Evolutionary conservation across 2,329 filamentous ascomycete genomes (phyloP).

Genomic region (Biscogniauxia sp.): DNA sequence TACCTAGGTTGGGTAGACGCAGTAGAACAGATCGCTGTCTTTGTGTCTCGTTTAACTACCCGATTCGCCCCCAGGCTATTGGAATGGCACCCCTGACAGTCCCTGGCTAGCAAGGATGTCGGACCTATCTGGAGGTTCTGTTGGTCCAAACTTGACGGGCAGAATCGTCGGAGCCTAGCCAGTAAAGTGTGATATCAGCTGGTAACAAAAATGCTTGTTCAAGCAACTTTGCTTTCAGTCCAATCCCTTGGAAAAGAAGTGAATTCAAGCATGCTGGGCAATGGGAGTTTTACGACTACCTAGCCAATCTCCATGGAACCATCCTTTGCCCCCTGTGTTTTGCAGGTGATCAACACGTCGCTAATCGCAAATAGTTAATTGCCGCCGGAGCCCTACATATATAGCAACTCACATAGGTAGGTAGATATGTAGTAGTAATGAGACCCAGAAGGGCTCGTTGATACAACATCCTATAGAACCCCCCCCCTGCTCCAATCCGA

Average conservation of each 20-base stretch:
- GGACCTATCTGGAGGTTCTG: not conserved
- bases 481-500: not conserved
- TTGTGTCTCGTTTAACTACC: not conserved
- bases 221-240: not conserved
- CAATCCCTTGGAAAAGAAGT: not conserved
- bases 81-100: not conserved
- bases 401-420: not conserved
- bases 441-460: not conserved
- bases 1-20: not conserved
- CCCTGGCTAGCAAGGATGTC: not conserved
- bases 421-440: no score
- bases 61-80: not conserved
- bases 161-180: not conserved
- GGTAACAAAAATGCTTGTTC: not conserved
- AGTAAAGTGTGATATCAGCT: not conserved
- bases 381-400: not conserved
- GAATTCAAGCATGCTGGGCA: not conserved
- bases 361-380: not conserved
- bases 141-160: not conserved
- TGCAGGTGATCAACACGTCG: conserved; percentile 1
- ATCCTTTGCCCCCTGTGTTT: not conserved
- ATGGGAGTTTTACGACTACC: not conserved
- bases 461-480: not conserved
- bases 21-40: not conserved
- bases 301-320: not conserved